These are phyloP conservation scores for Talaromyces sp. DNA, from an alignment of 2,329 filamentous ascomycete species.

Conservation along the genomic window DNA sequence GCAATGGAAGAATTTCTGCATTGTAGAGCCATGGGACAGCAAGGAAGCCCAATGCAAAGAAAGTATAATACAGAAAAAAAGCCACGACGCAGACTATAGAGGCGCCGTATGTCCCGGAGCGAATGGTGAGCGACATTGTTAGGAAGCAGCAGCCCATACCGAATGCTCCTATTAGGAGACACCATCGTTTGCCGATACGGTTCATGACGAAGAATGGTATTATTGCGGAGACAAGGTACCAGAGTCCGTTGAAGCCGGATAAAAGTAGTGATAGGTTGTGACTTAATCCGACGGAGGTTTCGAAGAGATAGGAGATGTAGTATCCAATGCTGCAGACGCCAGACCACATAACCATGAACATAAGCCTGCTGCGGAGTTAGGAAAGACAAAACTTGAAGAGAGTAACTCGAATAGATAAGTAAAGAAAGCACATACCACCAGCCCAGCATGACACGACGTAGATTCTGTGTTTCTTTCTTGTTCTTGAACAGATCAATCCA, in stretches of 20 bases:
- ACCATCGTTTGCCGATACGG: slow-evolving; percentile 10
- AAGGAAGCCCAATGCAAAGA: slow-evolving; percentile 13
- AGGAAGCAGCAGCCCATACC: slow-evolving; percentile 16
- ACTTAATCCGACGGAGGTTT: slow-evolving; percentile 18
- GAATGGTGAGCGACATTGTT: slow-evolving; percentile 12
- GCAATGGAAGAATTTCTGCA: slow-evolving; percentile 15
- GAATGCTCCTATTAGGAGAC: slow-evolving; percentile 15
- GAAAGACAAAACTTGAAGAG: too few relatives aligned
- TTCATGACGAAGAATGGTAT: slow-evolving; percentile 9
- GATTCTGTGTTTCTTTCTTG: slow-evolving; percentile 12
- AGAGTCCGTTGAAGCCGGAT: slow-evolving; percentile 16
- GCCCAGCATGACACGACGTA: slow-evolving; percentile 13
- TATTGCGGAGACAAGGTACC: slow-evolving; percentile 11
- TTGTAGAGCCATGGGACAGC: slow-evolving; percentile 16
- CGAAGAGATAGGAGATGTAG: slow-evolving; percentile 26
- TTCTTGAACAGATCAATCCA: slow-evolving; percentile 14
- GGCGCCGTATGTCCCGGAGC: slow-evolving; percentile 9
- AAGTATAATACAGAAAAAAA: slow-evolving; percentile 16
- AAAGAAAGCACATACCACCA: slow-evolving; percentile 12
- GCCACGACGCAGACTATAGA: slow-evolving; percentile 15
- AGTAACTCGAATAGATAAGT: too few relatives aligned
- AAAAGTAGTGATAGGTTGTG: slow-evolving; percentile 19
- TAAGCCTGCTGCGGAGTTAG: slow-evolving; percentile 1
- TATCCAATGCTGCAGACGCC: slow-evolving; percentile 4
- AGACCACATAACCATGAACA: slow-evolving; percentile 19